These are phyloP conservation scores for Scutellaria baicalensis DNA, from an alignment of 257 asterid genomes.

Conservation along the genomic window DNA sequence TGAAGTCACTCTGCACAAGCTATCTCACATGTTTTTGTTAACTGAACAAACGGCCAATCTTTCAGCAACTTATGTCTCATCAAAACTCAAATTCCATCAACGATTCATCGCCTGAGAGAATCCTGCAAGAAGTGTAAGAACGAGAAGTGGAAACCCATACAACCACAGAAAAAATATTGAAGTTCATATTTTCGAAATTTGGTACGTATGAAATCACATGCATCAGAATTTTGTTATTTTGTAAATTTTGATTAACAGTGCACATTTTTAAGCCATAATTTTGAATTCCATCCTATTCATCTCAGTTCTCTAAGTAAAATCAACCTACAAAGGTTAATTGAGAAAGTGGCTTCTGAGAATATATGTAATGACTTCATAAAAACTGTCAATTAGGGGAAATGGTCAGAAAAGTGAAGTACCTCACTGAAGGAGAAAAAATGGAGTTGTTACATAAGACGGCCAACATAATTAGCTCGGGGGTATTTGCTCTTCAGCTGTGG, in stretches of 20 bases:
- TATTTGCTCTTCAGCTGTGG: conserved; percentile 68
- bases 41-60: background rate
- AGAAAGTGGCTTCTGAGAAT: background rate
- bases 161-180: background rate
- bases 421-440: background rate
- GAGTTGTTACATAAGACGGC: conserved; percentile 63
- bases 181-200: too few relatives aligned
- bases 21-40: background rate
- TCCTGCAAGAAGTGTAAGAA: conserved; percentile 7
- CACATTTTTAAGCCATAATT: background rate
- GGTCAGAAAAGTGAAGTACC: conserved; percentile 6
- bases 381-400: background rate
- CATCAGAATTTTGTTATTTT: background rate
- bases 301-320: background rate
- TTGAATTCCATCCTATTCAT: background rate
- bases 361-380: background rate
- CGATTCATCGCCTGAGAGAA: background rate
- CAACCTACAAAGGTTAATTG: background rate
- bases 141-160: background rate
- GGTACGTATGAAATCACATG: too few relatives aligned
- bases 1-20: background rate
- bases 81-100: background rate
- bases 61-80: background rate
- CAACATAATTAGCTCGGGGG: conserved; percentile 80
- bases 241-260: too few relatives aligned